A percentile compares a stretch with the other conserved stretches of the same genome.
phyloP scores from a whole-genome alignment of 2,329 filamentous ascomycete species.

The Juglanconis sp. region DNA sequence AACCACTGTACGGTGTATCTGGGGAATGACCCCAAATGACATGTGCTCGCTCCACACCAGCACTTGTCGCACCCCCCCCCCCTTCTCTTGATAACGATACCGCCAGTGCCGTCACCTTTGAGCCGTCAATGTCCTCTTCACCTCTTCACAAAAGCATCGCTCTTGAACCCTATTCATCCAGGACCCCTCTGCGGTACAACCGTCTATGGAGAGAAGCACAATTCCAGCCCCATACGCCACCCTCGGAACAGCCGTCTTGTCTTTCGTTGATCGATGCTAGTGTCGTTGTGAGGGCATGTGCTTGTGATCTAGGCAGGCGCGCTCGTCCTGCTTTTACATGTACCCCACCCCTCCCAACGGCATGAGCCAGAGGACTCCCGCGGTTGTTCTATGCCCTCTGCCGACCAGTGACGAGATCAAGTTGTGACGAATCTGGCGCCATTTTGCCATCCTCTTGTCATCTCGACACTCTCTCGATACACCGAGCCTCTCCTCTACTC shows the following conservation, averaged over 20 bases:
- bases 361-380: too few relatives aligned
- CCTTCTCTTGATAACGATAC: neutral
- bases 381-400: too few relatives aligned
- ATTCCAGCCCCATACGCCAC: neutral
- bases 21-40: neutral
- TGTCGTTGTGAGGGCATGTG: neutral
- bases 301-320: constrained; percentile 3
- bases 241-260: neutral
- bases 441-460: neutral
- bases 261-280: neutral
- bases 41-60: neutral
- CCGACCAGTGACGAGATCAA: too few relatives aligned
- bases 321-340: neutral
- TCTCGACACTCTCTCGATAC: neutral
- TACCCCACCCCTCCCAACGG: neutral
- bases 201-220: neutral
- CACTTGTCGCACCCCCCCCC: neutral
- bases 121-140: neutral
- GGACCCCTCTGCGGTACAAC: neutral
- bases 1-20: too few relatives aligned
- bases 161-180: neutral
- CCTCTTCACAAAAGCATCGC: neutral
- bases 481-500: neutral
- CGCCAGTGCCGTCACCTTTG: neutral
- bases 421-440: too few relatives aligned